Evolutionary conservation across 2,329 filamentous ascomycete species (phyloP), one percentile per base, ranked within the genome.

Genomic region (Aaosphaeria pasadenensis): DNA sequence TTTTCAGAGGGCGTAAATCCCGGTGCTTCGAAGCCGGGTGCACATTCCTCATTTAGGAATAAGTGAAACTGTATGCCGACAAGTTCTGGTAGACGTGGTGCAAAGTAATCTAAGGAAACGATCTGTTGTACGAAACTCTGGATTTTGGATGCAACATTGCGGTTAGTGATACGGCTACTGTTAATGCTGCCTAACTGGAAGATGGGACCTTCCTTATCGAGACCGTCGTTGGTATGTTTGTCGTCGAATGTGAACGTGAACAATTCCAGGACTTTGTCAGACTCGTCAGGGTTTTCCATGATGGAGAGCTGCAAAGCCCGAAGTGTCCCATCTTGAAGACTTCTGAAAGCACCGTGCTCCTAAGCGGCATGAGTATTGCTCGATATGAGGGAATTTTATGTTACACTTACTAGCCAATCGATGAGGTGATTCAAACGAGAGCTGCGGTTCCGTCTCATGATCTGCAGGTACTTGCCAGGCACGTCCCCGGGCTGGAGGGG

Each of bases 161-260:
- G 66, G 4, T 71, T 57, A 0, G 71, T 72, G 49, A 72, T 43
- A 55, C 50, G 48, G 49, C 66, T 32, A 52, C 59, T 53, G 55
- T 56, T 47, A 64, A 58, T 41, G 68, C 48, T 54, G 60, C 49
- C 47, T 24, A 24, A 24, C 17, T 24, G 17, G 17, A 24, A 24
- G 33, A 36, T 36, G 33, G 7, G 33, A 64, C 60, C 48, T 55
- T 66, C 38, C 61, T 50, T 7, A 45, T 62, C 46, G 47, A 58
- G 43, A 51, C 54, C 48, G 39, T 33, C 47, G 43, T 9, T 35
- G 30, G 11, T 47, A 17, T 43, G 9, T 11, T 6, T 48, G 52
- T 79, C 79, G 17, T 71, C 70, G 57, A 80, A 74, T 5, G 67
- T 70, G 52, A 79, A 79, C 1, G 71, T 76, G 57, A 79, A 80